A percentile compares a stretch with the other conserved stretches of the same genome.
phyloP scores from a whole-genome alignment of 1,284 basidiomycete genomes.

The Boletellus deceptivus region DNA sequence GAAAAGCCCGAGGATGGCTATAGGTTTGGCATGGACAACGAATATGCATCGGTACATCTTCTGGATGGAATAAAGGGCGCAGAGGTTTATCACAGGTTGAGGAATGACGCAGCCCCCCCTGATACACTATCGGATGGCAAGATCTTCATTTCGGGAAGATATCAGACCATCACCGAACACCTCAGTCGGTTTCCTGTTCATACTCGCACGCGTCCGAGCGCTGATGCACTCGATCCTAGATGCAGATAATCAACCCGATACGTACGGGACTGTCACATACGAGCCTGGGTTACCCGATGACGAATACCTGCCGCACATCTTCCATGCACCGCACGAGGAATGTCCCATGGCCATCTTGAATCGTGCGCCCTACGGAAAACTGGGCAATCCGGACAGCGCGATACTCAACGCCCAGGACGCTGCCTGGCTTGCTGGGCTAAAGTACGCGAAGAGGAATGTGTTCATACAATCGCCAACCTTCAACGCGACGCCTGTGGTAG shows the following conservation, averaged over 20 bases:
- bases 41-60: conserved; percentile 35
- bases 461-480: conserved; percentile 81
- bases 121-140: conserved; percentile 9
- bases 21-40: conserved; percentile 51
- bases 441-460: conserved; percentile 65
- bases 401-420: conserved; percentile 67
- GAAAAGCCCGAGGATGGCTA: conserved; percentile 33
- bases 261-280: conserved; percentile 30
- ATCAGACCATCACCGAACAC: conserved; percentile 38
- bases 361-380: conserved; percentile 60
- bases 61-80: conserved; percentile 31
- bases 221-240: conserved; percentile 26
- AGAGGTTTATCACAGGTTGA: conserved; percentile 25
- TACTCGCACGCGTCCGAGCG: background rate
- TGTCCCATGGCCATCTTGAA: conserved; percentile 77
- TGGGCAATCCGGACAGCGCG: conserved; percentile 38
- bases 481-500: conserved; percentile 68
- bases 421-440: conserved; percentile 73
- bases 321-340: conserved; percentile 58
- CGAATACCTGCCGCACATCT: conserved; percentile 41
- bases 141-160: conserved; percentile 30
- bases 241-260: conserved; percentile 37
- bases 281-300: conserved; percentile 29
- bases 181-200: conserved; percentile 25
- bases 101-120: conserved; percentile 13